Percentiles rank a stretch among this genome's conserved stretches.
These are phyloP conservation scores for Phytophthora aleatoria DNA, from an alignment of 352 stramenopile species.

Conservation along the genomic window DNA sequence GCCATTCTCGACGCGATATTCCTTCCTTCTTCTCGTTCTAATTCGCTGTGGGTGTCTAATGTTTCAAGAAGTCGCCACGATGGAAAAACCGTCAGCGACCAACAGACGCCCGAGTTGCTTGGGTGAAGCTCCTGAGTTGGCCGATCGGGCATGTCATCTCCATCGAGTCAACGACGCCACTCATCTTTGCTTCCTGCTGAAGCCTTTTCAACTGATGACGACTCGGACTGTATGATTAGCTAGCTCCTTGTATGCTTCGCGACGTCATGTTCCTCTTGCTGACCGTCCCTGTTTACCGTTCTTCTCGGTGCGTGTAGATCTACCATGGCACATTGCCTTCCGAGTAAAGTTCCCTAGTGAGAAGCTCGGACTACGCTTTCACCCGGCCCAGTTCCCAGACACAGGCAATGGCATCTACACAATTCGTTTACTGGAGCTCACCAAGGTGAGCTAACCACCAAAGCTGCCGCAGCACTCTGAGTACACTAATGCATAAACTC, in stretches of 20 bases:
- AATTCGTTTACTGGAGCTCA: conserved; percentile 79
- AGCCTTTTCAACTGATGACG: conserved; percentile 49
- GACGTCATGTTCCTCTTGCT: neutral
- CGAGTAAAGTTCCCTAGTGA: conserved; percentile 83
- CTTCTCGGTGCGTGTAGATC: conserved; percentile 28
- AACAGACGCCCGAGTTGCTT: conserved; percentile 8
- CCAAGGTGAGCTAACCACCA: conserved; percentile 39
- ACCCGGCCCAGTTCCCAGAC: conserved; percentile 77
- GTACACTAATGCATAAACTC: neutral
- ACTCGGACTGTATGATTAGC: conserved; percentile 47
- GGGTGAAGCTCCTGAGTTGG: neutral
- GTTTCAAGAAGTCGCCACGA: neutral
- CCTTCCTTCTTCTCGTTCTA: neutral
- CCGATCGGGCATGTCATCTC: neutral
- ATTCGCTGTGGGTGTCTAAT: neutral
- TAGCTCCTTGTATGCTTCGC: neutral
- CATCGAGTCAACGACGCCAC: conserved; percentile 12
- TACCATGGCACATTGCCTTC: conserved; percentile 87
- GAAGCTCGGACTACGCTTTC: conserved; percentile 81
- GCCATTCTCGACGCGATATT: conserved; percentile 11
- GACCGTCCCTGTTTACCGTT: neutral
- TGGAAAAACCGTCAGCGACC: conserved; percentile 21
- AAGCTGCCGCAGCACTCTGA: neutral
- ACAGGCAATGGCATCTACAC: conserved; percentile 87
- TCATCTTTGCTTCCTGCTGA: conserved; percentile 37